Base-by-base conservation (phyloP, 768 basidiomycete species). In the Candolleomyces eurysporus region DNA sequence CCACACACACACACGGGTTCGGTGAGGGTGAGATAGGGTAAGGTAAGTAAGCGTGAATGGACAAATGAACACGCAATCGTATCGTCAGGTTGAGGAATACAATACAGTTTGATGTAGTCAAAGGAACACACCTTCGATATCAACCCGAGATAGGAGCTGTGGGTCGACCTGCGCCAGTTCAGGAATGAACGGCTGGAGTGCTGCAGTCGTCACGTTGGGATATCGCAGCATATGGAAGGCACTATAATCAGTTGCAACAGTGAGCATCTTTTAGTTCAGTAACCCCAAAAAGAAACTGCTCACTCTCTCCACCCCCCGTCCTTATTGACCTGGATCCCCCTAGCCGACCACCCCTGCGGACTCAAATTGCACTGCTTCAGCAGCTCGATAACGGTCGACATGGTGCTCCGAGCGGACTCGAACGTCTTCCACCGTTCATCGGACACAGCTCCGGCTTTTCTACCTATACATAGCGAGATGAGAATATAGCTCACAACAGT, bases 211-310 rank as follows among this genome's bases (percentile, higher is more conserved):
- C 30, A 92, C 69, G 2, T 76, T 75, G 2, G 85, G 85, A 68
- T 87, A 82, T 16, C 84, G 76, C 21, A 96, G 75, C 63, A 94
- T 75, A 51, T 92, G 86, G 65, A 85, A 94, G 0, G 89, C 91
- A 68, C 94, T 96, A 26, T 26, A 2, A 26, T 26, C 26, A 26
- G 26, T 63, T 21, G 48, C 59, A 48, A 17, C 3, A 30, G 32
- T 52, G 58, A 53, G 63, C 43, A 39, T 56, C 57, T 7, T 32
- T 3, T 58, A 36, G 3, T 30, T 30, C 22, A 2, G 32, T 7
- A n/a, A n/a, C 30, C 11, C 22, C 14, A 10, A 7, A 16, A 46
- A 39, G 43, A 16, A 26, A 21, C 3, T 5, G 67, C 73, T 40
- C 40, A 81, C 83, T 75, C 82, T 61, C 81, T 71, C 31, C 65